phyloP scores from a whole-genome alignment of 163 green algal genomes.

The Scenedesmus sp. region DNA sequence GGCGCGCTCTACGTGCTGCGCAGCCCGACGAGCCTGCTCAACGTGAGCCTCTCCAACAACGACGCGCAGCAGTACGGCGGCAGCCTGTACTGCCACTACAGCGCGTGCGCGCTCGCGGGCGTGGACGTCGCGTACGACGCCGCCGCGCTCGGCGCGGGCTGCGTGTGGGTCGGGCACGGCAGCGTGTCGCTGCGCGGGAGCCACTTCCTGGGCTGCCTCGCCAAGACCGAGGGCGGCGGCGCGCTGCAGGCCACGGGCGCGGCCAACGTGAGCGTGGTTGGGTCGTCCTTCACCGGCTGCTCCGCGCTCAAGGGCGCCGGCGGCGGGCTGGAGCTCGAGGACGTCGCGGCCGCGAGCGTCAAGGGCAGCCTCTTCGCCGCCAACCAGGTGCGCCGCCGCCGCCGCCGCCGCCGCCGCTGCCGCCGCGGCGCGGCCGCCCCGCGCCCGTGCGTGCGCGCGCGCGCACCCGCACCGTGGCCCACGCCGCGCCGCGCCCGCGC shows the following conservation, averaged over 20 bases:
- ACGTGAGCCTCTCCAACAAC: conserved; percentile 26
- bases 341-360: background rate
- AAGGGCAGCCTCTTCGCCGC: conserved; percentile 31
- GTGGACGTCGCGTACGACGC: conserved; percentile 7
- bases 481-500: too few species aligned
- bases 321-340: conserved; percentile 12
- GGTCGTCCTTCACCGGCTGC: conserved; percentile 15
- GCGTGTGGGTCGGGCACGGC: conserved; percentile 18
- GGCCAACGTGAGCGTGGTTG: conserved; percentile 9
- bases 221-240: conserved; percentile 6
- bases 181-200: conserved; percentile 5
- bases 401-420: background rate
- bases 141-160: conserved; percentile 21
- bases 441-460: too few species aligned
- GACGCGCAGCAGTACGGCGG: conserved; percentile 32
- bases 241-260: conserved; percentile 1
- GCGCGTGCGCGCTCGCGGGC: conserved; percentile 23
- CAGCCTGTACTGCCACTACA: conserved; percentile 40
- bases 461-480: too few species aligned
- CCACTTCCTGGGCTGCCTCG: conserved; percentile 25
- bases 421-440: too few species aligned
- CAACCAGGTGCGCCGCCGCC: conserved; percentile 2
- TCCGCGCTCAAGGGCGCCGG: conserved; percentile 26
- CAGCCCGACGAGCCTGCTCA: background rate
- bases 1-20: conserved; percentile 38